Conservation (phyloP, 257 asterid genomes). For the Paraleonurus japonicus region DNA sequence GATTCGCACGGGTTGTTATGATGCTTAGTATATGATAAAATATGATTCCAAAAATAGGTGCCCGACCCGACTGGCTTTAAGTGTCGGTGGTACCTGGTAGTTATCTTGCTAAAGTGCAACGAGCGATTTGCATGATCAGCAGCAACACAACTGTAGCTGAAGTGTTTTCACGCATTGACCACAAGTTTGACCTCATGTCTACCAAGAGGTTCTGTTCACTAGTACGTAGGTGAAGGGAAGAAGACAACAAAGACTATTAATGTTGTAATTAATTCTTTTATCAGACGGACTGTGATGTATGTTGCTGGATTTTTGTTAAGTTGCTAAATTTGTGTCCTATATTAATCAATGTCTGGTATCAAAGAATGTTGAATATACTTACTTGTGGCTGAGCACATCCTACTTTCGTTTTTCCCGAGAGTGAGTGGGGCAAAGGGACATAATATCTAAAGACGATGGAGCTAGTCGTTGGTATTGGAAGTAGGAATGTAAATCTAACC, state of each 20-base stretch:
- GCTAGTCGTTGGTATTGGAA: no score
- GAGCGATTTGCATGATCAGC: slow-evolving; percentile 39
- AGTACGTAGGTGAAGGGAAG: slow-evolving; percentile 46
- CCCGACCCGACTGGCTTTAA: slow-evolving; percentile 40
- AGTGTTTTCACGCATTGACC: slow-evolving; percentile 27
- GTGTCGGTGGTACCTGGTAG: slow-evolving; percentile 38
- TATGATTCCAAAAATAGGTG: slow-evolving; percentile 20
- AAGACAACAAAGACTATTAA: slow-evolving; percentile 64
- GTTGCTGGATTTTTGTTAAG: slow-evolving; percentile 10
- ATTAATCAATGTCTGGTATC: neutral
- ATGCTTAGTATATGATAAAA: neutral
- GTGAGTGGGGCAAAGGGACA: no score
- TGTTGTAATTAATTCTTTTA: neutral
- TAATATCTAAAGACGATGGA: no score
- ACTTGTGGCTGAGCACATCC: neutral
- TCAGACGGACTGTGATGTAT: neutral
- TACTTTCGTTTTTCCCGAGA: no score
- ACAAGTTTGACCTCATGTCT: slow-evolving; percentile 34
- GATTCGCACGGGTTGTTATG: neutral
- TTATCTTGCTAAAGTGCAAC: slow-evolving; percentile 33
- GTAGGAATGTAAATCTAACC: no score
- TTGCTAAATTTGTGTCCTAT: neutral
- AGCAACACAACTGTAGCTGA: slow-evolving; percentile 37
- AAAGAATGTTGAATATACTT: neutral
- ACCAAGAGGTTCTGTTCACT: slow-evolving; percentile 34